A percentile compares a stretch with the other conserved stretches of the same genome.
phyloP scores from a whole-genome alignment of 495 filamentous ascomycete genomes.

The Daldinia grandis region DNA sequence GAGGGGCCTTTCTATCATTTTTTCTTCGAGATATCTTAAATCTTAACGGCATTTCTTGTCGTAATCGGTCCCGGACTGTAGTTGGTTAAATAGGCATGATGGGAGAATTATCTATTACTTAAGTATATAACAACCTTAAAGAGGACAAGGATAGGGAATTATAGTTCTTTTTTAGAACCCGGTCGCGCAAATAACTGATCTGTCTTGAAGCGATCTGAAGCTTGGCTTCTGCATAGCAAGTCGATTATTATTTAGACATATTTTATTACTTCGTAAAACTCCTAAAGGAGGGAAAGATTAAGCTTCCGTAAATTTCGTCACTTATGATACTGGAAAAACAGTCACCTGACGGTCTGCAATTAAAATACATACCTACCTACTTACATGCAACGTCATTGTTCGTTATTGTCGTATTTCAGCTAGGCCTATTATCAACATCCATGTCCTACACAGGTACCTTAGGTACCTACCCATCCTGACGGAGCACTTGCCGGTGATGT shows the following conservation, averaged over 20 bases:
- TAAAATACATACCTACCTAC: background rate
- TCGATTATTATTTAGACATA: no score
- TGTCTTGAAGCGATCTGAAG: no score
- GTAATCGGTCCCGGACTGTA: no score
- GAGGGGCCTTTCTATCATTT: no score
- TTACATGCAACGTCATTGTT: conserved; percentile 8
- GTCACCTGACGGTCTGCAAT: background rate
- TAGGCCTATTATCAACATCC: background rate
- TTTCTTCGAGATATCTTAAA: background rate
- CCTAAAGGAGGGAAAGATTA: background rate
- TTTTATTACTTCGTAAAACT: no score
- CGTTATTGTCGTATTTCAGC: conserved; percentile 2
- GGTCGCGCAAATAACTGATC: background rate
- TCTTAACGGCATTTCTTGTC: background rate
- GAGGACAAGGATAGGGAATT: background rate
- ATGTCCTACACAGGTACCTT: background rate
- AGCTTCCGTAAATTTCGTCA: background rate
- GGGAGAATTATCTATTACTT: no score
- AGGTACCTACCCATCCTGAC: background rate
- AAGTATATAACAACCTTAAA: background rate
- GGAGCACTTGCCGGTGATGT: background rate
- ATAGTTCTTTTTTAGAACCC: background rate
- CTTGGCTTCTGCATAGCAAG: no score
- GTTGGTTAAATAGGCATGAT: no score
- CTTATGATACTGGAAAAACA: background rate